These are phyloP conservation scores for Aureobasidium leucospermi DNA, from an alignment of 2,329 filamentous ascomycete genomes.

Conservation along the genomic window DNA sequence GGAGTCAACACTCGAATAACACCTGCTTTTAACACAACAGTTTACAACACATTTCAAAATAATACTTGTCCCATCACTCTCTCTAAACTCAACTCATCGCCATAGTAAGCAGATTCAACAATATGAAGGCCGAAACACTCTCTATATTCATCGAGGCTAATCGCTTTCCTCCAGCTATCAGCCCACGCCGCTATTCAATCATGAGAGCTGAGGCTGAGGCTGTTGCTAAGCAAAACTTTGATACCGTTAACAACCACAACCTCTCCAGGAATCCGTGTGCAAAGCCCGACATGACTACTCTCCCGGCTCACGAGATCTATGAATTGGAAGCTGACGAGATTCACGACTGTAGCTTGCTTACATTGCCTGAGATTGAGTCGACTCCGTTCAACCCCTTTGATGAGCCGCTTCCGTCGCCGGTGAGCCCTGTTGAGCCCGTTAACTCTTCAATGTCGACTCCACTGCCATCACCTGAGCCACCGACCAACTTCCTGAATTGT, in stretches of 20 bases:
- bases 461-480: not conserved
- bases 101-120: not conserved
- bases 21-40: too few relatives aligned
- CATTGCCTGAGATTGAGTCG: not conserved
- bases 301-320: not conserved
- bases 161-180: conserved; percentile 6
- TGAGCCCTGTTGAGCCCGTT: not conserved
- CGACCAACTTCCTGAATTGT: not conserved
- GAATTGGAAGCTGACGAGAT: not conserved
- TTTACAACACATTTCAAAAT: not conserved
- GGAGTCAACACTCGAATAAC: not conserved
- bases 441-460: not conserved
- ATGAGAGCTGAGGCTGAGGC: not conserved
- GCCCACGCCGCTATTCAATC: not conserved
- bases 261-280: not conserved
- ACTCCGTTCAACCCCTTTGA: conserved; percentile 1
- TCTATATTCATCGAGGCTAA: conserved; percentile 3
- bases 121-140: not conserved
- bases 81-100: not conserved
- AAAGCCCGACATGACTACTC: not conserved
- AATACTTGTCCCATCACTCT: too few relatives aligned
- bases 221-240: not conserved
- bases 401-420: not conserved
- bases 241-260: not conserved
- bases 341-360: not conserved